Evolutionary conservation across 495 filamentous ascomycete genomes (phyloP).

Genomic region (Podospora bellae-mahoneyi): DNA sequence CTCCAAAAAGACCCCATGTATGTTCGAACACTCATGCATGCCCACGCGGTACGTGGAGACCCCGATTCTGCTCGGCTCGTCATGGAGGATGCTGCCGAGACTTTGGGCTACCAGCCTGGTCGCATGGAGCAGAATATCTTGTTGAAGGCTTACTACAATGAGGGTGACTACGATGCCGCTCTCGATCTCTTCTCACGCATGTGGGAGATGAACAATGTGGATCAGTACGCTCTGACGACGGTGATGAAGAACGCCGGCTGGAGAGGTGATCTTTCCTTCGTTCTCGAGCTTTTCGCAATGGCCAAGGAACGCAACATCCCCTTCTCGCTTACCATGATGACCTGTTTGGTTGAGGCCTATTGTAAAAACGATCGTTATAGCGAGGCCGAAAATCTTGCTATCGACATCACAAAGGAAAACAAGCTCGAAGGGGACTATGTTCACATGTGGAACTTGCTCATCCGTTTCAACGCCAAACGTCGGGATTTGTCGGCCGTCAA

Average conservation of each 20-base stretch:
- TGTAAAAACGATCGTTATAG: slow-evolving; percentile 58
- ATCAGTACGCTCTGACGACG: slow-evolving; percentile 62
- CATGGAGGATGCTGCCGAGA: slow-evolving; percentile 55
- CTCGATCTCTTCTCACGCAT: slow-evolving; percentile 58
- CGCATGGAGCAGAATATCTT: slow-evolving; percentile 69
- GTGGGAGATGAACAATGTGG: slow-evolving; percentile 45
- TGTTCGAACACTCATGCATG: slow-evolving; percentile 53
- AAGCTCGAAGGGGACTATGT: slow-evolving; percentile 45
- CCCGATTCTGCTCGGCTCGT: slow-evolving; percentile 51
- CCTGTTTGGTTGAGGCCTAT: slow-evolving; percentile 64
- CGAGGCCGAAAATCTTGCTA: slow-evolving; percentile 59
- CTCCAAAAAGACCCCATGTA: slow-evolving; percentile 38
- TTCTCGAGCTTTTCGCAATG: slow-evolving; percentile 58
- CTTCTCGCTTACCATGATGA: slow-evolving; percentile 52
- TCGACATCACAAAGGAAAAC: slow-evolving; percentile 36
- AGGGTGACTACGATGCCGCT: slow-evolving; percentile 61
- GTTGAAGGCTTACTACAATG: slow-evolving; percentile 64
- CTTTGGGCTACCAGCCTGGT: slow-evolving; percentile 54
- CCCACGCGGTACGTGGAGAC: slow-evolving; percentile 63
- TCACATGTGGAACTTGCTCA: slow-evolving; percentile 73
- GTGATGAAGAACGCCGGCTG: slow-evolving; percentile 67
- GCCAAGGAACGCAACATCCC: slow-evolving; percentile 45
- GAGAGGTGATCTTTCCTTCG: slow-evolving; percentile 71
- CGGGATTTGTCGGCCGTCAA: slow-evolving; percentile 60
- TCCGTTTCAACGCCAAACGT: slow-evolving; percentile 63